Evolutionary conservation across 352 stramenopile species (phyloP), one percentile per base, ranked within the genome.

Genomic region (Globisporangium mamillatum): DNA sequence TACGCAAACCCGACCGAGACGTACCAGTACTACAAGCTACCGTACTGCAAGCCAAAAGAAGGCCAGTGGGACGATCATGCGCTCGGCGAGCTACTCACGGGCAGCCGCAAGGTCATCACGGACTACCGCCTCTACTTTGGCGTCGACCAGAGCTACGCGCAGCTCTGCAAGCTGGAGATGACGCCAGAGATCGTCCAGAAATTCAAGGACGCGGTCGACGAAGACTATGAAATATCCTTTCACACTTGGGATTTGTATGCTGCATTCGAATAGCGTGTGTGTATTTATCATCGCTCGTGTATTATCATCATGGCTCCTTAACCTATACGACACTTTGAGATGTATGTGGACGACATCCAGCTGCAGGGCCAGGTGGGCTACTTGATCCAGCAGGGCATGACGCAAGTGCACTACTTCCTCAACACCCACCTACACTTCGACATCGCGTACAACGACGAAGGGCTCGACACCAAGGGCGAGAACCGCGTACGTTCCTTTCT

Each of bases 1-100:
- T 99, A 98, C 68, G 98, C 98, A 57, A 99, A 99, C 80, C 97
- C 96, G 24, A 98, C 93, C 3, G 97, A 99, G 77, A 99, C 97
- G 60, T 99, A 99, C 77, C 90, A 97, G 75, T 99, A 99, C 81
- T 99, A 99, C 81, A 98, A 94, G 57, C 81, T 99, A 52, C 97
- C 97, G 29, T 99, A 97, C 84, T 99, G 97, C 75, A 89, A 94
- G 64, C 81, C 83, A 9, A 90, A 89, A 60, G 84, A 93, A 70
- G 76, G 79, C 29, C 81, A 96, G 67, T 91, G 84, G 71, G 92
- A 98, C 70, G 91, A 95, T 29, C 90, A 98, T 68, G 82, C 93
- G 46, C 78, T 98, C 22, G 97, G 97, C 32, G 97, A 99, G 83
- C 86, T 98, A 63, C 95, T 99, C 62, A 97, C 90, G 1, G 97